Evolutionary conservation across 306 rosid genomes (phyloP), one percentile per base, ranked within the genome.

Genomic region (Rosa chinensis): DNA sequence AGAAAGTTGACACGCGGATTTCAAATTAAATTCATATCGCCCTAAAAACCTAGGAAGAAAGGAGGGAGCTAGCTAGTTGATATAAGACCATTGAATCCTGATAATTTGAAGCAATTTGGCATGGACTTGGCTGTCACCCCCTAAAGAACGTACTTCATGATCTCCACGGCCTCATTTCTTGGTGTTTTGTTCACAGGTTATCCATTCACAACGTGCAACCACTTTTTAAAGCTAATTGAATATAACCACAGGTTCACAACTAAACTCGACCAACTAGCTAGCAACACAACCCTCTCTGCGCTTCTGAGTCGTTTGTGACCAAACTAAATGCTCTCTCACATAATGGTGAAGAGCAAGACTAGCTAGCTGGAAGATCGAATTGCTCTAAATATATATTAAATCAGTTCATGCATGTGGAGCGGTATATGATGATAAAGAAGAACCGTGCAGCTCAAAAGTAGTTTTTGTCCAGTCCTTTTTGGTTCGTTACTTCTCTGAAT

Each of bases 371-470:
- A 25, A 6, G 25, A 23, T 58, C 35, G 52, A 74, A 55, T 44
- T 21, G 14, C 23, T 5, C 78, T 14, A 23, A 28, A 10, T 17
- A 32, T 4, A 14, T 5, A 10, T 25, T 12, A 43, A 39, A 42
- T 53, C 40, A 21, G 23, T 14, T 74, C 66, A 10, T 59, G 5
- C 64, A 32, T 35, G 68, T 40, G 40, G 78, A 43, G 47, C 69
- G 0, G 69, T 12, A 25, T 16, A 13, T 70, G 11, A n/a, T 56
- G 18, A 25, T 42, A 47, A 61, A 75, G 70, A 68, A 16, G 21
- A 28, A 25, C 58, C 44, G 14, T 64, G 44, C 78, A 59, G 61
- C 79, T 76, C 71, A 32, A 45, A 62, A 44, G 59, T n/a, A 61
- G 43, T 5, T 11, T 1, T 12, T 8, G 20, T 43, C 17, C 40